Percentiles rank a stretch among this genome's conserved stretches.
Evolutionary conservation across 768 basidiomycete genomes (phyloP).

Genomic region (Suillus weaverae): DNA sequence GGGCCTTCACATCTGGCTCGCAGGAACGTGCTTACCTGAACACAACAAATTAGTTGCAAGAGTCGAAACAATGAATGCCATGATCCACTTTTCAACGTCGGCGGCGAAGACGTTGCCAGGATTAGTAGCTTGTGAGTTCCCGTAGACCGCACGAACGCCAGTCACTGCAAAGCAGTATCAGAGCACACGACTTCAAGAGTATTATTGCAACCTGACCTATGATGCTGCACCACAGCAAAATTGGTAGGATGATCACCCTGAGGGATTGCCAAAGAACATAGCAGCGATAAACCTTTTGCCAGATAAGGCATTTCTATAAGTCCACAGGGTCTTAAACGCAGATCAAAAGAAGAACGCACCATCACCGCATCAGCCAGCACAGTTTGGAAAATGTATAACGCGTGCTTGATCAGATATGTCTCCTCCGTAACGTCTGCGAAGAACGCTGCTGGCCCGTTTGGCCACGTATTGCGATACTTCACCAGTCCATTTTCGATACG

Average conservation of each 20-base stretch:
- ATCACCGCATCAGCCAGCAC: neutral
- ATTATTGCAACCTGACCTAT: neutral
- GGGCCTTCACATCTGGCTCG: neutral
- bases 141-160: neutral
- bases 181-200: neutral
- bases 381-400: neutral
- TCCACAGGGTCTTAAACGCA: neutral
- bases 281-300: neutral
- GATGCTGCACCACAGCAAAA: neutral
- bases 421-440: neutral
- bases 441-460: neutral
- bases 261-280: neutral
- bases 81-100: constrained; percentile 6
- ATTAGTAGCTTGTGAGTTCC: neutral
- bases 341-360: neutral
- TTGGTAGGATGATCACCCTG: neutral
- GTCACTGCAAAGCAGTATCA: neutral
- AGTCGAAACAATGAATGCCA: neutral
- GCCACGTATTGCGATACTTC: neutral
- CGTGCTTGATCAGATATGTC: neutral
- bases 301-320: neutral
- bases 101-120: neutral
- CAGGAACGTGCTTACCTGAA: constrained; percentile 4
- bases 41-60: constrained; percentile 2
- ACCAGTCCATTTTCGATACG: neutral